Conservation (phyloP, 208 protist species). For the Leishmania turanica region DNA sequence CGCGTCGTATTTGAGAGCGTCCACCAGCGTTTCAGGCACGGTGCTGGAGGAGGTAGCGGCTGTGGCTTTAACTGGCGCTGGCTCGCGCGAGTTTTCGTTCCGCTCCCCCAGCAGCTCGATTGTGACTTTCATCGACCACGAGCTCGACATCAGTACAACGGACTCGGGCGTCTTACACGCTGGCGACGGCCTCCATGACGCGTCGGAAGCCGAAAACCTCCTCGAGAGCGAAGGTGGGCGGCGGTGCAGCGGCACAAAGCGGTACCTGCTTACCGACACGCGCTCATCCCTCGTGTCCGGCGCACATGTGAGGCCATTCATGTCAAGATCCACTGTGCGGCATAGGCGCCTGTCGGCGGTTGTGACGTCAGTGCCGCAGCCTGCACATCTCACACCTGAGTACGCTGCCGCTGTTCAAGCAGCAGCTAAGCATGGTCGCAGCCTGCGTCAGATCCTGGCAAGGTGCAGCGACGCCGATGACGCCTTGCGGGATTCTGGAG, state of each 20-base stretch:
- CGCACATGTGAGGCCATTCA: not conserved
- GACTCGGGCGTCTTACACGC: not conserved
- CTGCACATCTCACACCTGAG: constrained; percentile 2
- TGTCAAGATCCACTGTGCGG: not conserved
- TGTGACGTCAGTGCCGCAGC: not conserved
- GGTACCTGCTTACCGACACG: not conserved
- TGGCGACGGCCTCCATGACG: not conserved
- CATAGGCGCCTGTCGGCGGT: not conserved
- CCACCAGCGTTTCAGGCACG: not conserved
- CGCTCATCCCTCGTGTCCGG: not conserved
- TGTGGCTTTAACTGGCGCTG: not conserved
- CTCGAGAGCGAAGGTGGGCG: not conserved
- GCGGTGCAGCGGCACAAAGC: not conserved
- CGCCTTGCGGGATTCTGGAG: not conserved
- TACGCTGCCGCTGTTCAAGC: constrained; percentile 11
- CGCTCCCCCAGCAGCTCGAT: constrained; percentile 6
- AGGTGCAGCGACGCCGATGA: constrained; percentile 8
- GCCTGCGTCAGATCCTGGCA: constrained; percentile 11
- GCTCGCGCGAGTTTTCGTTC: not conserved
- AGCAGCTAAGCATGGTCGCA: constrained; percentile 8
- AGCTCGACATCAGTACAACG: not conserved
- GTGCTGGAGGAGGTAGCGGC: not conserved
- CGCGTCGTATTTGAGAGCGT: not conserved
- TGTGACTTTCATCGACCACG: constrained; percentile 8
- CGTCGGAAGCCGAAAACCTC: not conserved